A percentile compares a stretch with the other conserved stretches of the same genome.
phyloP scores from a whole-genome alignment of 176 grass and related monocot species.

The Secale cereale region DNA sequence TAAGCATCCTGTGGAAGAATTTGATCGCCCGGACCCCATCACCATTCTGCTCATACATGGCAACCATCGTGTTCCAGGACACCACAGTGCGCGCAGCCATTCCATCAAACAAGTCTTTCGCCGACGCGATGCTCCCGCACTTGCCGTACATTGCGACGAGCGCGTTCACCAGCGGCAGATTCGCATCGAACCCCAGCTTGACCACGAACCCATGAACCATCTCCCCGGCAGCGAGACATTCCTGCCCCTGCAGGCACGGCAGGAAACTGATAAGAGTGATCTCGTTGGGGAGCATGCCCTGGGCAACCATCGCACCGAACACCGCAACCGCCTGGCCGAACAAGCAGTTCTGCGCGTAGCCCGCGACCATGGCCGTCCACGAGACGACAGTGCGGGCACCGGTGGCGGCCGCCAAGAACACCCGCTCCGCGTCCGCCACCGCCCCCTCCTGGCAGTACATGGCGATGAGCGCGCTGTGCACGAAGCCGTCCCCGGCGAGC shows the following conservation, averaged over 20 bases:
- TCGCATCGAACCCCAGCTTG: constrained; percentile 53
- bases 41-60: constrained; percentile 59
- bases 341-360: constrained; percentile 65
- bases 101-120: constrained; percentile 50
- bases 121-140: constrained; percentile 34
- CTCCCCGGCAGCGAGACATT: constrained; percentile 40
- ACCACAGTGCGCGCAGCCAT: constrained; percentile 41
- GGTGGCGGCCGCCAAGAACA: constrained; percentile 52
- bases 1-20: constrained; percentile 70
- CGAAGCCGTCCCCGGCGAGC: constrained; percentile 35
- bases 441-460: constrained; percentile 76
- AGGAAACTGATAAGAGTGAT: constrained; percentile 79
- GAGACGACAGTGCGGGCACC: constrained; percentile 52
- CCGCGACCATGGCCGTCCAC: constrained; percentile 88
- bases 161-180: constrained; percentile 54
- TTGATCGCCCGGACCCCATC: constrained; percentile 47
- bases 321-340: constrained; percentile 41
- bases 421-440: constrained; percentile 46
- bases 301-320: constrained; percentile 52
- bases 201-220: constrained; percentile 59
- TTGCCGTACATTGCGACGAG: constrained; percentile 75
- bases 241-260: constrained; percentile 51
- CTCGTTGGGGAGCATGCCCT: constrained; percentile 55
- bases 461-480: constrained; percentile 50
- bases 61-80: constrained; percentile 94